phyloP scores from a whole-genome alignment of 2,329 filamentous ascomycete genomes.

The Penicillium sumatraense region DNA sequence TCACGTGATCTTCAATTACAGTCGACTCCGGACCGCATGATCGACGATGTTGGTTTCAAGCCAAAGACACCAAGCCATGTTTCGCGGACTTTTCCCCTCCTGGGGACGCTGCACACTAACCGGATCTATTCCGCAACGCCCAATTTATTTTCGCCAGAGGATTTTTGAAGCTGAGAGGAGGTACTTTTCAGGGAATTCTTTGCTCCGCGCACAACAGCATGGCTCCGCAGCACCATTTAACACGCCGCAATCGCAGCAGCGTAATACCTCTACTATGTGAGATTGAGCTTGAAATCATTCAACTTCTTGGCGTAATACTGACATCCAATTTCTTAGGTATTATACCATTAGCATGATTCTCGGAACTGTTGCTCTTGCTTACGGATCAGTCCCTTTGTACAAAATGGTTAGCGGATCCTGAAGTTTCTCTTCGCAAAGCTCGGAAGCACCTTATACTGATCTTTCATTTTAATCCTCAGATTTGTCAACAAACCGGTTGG shows the following conservation, averaged over 20 bases:
- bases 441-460: neutral
- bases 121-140: constrained; percentile 14
- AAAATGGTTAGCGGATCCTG: constrained; percentile 59
- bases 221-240: constrained; percentile 38
- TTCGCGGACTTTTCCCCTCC: constrained; percentile 31
- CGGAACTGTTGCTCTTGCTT: constrained; percentile 66
- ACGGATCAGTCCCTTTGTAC: constrained; percentile 69
- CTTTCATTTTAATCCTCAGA: constrained; percentile 36
- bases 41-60: constrained; percentile 18
- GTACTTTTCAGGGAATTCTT: constrained; percentile 39
- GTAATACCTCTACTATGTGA: constrained; percentile 62
- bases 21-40: constrained; percentile 10
- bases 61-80: constrained; percentile 29
- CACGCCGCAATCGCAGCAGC: constrained; percentile 44
- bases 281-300: constrained; percentile 4
- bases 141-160: constrained; percentile 18
- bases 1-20: constrained; percentile 21
- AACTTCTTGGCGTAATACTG: neutral
- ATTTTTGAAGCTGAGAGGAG: constrained; percentile 30
- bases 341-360: constrained; percentile 67
- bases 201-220: constrained; percentile 30
- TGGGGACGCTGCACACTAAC: constrained; percentile 28
- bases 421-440: neutral
- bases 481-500: constrained; percentile 68
- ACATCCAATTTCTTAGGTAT: constrained; percentile 52